Evolutionary conservation across 2,329 filamentous ascomycete species (phyloP).

Genomic region (Xylaria arbuscula): DNA sequence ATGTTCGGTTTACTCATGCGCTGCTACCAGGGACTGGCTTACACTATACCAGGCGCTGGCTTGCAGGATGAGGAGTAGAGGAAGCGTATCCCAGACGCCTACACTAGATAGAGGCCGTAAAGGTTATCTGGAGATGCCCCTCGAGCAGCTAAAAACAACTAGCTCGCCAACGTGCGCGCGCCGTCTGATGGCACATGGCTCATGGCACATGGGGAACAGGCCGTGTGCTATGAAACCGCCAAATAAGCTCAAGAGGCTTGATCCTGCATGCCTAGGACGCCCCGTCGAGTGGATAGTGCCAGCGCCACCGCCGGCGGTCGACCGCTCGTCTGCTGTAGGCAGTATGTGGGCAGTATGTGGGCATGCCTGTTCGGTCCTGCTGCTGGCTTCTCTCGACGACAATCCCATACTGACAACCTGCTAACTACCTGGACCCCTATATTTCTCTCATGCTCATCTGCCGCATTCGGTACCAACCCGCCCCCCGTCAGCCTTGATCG

Average conservation of each 20-base stretch:
- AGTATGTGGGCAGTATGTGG: neutral
- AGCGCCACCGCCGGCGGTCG: conserved; percentile 27
- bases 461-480: conserved; percentile 35
- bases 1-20: conserved; percentile 30
- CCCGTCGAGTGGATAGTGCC: conserved; percentile 27
- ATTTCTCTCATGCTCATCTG: conserved; percentile 28
- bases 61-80: neutral
- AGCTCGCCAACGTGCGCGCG: conserved; percentile 21
- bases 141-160: conserved; percentile 16
- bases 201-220: conserved; percentile 9
- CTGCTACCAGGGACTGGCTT: conserved; percentile 16
- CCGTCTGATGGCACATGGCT: conserved; percentile 13
- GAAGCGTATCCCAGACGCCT: conserved; percentile 17
- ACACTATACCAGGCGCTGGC: neutral
- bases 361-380: neutral
- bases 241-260: conserved; percentile 36
- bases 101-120: conserved; percentile 3
- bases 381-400: conserved; percentile 2
- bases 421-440: conserved; percentile 27
- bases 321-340: conserved; percentile 14
- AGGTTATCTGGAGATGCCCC: neutral
- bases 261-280: conserved; percentile 26
- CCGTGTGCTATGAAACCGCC: conserved; percentile 21
- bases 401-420: conserved; percentile 7
- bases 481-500: conserved; percentile 35